Evolutionary conservation across 306 rosid genomes (phyloP).

Genomic region (Acacia crassicarpa): DNA sequence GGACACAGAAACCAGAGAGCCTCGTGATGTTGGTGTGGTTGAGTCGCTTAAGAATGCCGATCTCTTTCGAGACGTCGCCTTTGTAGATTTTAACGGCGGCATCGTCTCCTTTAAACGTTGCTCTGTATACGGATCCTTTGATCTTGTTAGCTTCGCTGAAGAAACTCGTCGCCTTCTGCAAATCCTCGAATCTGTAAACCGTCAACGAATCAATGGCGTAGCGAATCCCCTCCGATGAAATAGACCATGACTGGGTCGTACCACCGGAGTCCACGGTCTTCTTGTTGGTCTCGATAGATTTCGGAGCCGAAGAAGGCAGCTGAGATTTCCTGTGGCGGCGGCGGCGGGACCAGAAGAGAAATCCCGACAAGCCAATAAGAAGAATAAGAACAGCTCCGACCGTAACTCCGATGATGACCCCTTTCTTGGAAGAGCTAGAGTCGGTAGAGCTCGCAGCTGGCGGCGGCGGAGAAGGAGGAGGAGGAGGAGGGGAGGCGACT

Average conservation of each 20-base stretch:
- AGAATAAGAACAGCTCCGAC: slow-evolving; percentile 41
- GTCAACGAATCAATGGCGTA: slow-evolving; percentile 60
- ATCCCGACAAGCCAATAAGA: slow-evolving; percentile 20
- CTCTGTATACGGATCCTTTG: slow-evolving; percentile 63
- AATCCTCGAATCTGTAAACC: slow-evolving; percentile 46
- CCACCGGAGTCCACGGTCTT: neutral
- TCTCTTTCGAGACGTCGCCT: slow-evolving; percentile 68
- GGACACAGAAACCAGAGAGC: slow-evolving; percentile 69
- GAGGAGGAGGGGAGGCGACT: slow-evolving; percentile 19
- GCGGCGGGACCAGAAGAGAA: slow-evolving; percentile 30
- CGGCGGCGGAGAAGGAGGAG: neutral
- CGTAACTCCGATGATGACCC: slow-evolving; percentile 53
- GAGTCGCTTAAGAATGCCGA: slow-evolving; percentile 59
- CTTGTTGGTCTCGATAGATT: neutral
- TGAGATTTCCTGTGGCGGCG: neutral
- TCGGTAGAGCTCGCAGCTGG: neutral
- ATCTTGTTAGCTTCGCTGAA: slow-evolving; percentile 57
- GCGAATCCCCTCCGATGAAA: slow-evolving; percentile 53
- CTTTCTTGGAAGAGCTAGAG: slow-evolving; percentile 42
- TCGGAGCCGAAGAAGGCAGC: neutral
- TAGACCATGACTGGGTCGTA: slow-evolving; percentile 31
- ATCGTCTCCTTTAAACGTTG: slow-evolving; percentile 61
- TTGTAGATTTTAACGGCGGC: slow-evolving; percentile 71
- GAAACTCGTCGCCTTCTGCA: slow-evolving; percentile 47
- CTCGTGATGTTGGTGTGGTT: slow-evolving; percentile 76